These are phyloP conservation scores for Acer campestre DNA, from an alignment of 345 rosid genomes.

Conservation along the genomic window DNA sequence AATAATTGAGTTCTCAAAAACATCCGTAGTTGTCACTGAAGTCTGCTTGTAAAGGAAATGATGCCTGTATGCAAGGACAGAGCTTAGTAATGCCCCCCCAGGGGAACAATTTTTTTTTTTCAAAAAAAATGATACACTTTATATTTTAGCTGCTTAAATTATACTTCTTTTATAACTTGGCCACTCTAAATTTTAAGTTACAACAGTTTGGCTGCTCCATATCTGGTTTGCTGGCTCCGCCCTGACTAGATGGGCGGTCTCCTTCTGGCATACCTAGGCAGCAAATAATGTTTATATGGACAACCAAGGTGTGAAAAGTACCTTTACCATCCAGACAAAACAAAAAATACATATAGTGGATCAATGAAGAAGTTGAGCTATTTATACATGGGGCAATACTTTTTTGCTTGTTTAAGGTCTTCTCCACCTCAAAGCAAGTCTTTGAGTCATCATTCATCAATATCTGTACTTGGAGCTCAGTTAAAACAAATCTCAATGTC, in stretches of 20 bases:
- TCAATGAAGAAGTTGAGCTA: neutral
- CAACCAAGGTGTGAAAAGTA: neutral
- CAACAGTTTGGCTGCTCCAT: neutral
- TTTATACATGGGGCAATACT: neutral
- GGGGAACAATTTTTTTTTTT: neutral
- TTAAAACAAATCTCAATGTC: neutral
- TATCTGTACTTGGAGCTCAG: neutral
- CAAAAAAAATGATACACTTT: too few relatives aligned
- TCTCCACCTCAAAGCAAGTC: neutral
- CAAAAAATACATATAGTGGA: neutral
- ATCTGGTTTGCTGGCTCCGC: neutral
- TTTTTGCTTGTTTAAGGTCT: constrained; percentile 1
- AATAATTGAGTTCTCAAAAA: too few relatives aligned
- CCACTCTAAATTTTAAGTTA: neutral
- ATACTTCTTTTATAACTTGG: neutral
- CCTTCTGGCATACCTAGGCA: neutral
- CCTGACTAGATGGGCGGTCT: neutral
- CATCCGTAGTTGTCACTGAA: neutral
- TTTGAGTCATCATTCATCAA: neutral
- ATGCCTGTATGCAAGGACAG: too few relatives aligned
- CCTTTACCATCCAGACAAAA: neutral
- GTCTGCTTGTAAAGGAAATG: neutral
- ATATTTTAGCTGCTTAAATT: neutral
- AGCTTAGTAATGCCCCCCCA: too few relatives aligned
- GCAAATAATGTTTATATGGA: neutral